Evolutionary conservation across 192 early-diverging fungal species (phyloP).

Genomic region (Backusella macrospora): DNA sequence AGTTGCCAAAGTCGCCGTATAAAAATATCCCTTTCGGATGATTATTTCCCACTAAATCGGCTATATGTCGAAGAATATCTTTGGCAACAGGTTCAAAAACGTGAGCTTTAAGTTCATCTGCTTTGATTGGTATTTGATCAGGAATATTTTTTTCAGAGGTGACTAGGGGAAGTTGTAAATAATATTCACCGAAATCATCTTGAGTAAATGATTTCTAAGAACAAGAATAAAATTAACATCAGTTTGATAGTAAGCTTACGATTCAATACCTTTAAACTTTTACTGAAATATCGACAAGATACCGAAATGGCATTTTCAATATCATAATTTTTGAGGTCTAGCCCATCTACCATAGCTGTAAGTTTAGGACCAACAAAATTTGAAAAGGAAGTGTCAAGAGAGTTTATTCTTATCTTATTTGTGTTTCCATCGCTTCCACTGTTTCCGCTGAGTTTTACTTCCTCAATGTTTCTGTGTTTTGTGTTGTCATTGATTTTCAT

Average conservation of each 20-base stretch:
- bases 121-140: constrained; percentile 18
- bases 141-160: not conserved
- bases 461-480: not conserved
- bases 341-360: constrained; percentile 42
- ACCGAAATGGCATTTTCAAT: not conserved
- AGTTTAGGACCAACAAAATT: constrained; percentile 35
- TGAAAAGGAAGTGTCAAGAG: not conserved
- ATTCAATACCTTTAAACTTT: constrained; percentile 45
- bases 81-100: constrained; percentile 59
- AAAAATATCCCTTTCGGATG: not conserved
- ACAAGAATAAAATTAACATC: constrained; percentile 52
- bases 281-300: constrained; percentile 46
- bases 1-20: not conserved
- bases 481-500: not conserved
- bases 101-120: constrained; percentile 47
- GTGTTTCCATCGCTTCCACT: not conserved
- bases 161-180: constrained; percentile 29
- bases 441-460: not conserved
- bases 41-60: not conserved
- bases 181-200: constrained; percentile 50
- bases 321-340: constrained; percentile 19
- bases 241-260: constrained; percentile 44
- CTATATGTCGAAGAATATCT: not conserved
- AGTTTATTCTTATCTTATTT: not conserved
- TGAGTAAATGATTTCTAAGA: constrained; percentile 47